These are phyloP conservation scores for Fistulifera solaris DNA, from an alignment of 108 stramenopile species.

Conservation along the genomic window DNA sequence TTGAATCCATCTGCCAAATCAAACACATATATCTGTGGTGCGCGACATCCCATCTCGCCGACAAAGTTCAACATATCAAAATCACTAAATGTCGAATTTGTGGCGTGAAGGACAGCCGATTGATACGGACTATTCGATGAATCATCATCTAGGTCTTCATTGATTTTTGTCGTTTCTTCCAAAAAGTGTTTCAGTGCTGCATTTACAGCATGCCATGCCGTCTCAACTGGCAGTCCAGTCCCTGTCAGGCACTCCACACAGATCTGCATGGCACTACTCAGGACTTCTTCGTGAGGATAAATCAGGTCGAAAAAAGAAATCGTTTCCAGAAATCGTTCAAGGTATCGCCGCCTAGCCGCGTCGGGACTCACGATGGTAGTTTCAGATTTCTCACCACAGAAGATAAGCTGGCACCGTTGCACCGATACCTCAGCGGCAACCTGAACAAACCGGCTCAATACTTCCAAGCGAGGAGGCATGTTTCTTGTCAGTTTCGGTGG, in stretches of 20 bases:
- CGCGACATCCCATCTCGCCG: too few relatives aligned
- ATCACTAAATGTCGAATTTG: too few relatives aligned
- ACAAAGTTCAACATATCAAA: too few relatives aligned
- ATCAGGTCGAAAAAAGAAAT: slow-evolving; percentile 52
- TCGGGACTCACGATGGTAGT: slow-evolving; percentile 12
- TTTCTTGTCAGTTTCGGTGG: neutral
- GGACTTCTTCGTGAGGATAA: slow-evolving; percentile 43
- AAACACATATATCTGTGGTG: too few relatives aligned
- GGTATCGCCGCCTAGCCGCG: slow-evolving; percentile 32
- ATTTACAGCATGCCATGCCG: slow-evolving; percentile 39
- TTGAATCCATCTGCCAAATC: too few relatives aligned
- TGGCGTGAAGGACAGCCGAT: too few relatives aligned
- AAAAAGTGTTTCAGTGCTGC: slow-evolving; percentile 39
- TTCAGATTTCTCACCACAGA: slow-evolving; percentile 12
- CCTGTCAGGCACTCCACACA: slow-evolving; percentile 41
- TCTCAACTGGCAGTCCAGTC: slow-evolving; percentile 34
- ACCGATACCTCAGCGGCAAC: slow-evolving; percentile 20
- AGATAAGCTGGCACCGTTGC: slow-evolving; percentile 17
- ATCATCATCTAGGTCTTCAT: too few relatives aligned
- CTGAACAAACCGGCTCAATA: slow-evolving; percentile 26
- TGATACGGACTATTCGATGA: too few relatives aligned
- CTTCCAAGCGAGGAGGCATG: slow-evolving; percentile 23
- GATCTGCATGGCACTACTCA: slow-evolving; percentile 46
- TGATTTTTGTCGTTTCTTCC: too few relatives aligned
- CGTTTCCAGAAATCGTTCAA: slow-evolving; percentile 38